Percentiles rank a stretch among this genome's conserved stretches.
These are phyloP conservation scores for Eucalyptus victrix DNA, from an alignment of 345 rosid species.

Conservation along the genomic window DNA sequence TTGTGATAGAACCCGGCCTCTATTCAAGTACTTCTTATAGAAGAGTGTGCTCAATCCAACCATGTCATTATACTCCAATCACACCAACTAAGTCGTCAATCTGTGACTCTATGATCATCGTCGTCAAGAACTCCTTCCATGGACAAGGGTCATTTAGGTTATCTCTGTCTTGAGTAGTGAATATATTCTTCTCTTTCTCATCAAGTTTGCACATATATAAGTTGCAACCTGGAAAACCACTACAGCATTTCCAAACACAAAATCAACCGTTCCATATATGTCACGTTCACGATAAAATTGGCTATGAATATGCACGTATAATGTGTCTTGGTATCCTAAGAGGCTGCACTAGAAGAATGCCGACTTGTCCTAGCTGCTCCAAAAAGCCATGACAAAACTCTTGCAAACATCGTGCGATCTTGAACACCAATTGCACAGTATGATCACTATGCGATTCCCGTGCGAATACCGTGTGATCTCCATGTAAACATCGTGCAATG, in stretches of 20 bases:
- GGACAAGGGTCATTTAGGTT: background rate
- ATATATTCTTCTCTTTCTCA: too few species aligned
- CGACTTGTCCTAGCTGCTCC: rapidly evolving
- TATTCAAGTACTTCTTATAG: slow-evolving; percentile 13
- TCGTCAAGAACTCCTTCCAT: background rate
- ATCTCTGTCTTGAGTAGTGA: rapidly evolving
- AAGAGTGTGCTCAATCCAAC: slow-evolving; percentile 1
- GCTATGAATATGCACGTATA: too few species aligned
- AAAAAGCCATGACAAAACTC: too few species aligned
- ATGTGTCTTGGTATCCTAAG: too few species aligned
- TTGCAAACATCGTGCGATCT: too few species aligned
- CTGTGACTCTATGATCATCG: background rate
- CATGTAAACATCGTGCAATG: rapidly evolving
- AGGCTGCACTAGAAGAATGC: too few species aligned
- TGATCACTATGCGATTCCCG: rapidly evolving
- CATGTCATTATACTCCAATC: background rate
- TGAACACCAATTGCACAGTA: too few species aligned
- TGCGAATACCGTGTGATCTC: rapidly evolving
- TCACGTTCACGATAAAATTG: rapidly evolving
- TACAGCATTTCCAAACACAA: rapidly evolving
- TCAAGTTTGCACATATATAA: rapidly evolving
- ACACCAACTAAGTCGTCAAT: background rate
- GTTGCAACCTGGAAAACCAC: too few species aligned
- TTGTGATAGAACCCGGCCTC: slow-evolving; percentile 11
- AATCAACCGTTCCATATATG: too few species aligned